Percentiles rank a stretch among this genome's conserved stretches.
Evolutionary conservation across 768 basidiomycete species (phyloP).

Genomic region (Boletus speciosus): DNA sequence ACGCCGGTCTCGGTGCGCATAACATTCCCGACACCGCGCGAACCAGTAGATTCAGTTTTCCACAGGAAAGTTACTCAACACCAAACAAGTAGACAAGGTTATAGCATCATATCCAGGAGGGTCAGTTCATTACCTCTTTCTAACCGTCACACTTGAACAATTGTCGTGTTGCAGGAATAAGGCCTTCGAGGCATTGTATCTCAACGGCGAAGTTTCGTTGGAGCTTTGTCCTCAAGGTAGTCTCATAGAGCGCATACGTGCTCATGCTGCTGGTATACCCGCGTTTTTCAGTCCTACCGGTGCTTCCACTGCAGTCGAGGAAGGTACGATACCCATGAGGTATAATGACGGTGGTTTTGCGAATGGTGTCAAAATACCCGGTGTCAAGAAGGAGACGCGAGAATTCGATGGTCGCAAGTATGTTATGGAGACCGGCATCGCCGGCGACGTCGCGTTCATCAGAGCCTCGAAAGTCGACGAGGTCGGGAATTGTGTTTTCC

Average conservation of each 20-base stretch:
- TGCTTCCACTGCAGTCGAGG: slow-evolving; percentile 77
- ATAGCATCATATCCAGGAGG: slow-evolving; percentile 90
- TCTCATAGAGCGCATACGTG: slow-evolving; percentile 81
- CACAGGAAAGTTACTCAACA: slow-evolving; percentile 69
- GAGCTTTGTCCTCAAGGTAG: slow-evolving; percentile 94
- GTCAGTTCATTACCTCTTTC: slow-evolving; percentile 34
- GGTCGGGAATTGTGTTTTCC: slow-evolving; percentile 86
- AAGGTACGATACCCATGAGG: slow-evolving; percentile 72
- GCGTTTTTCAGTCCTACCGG: slow-evolving; percentile 95
- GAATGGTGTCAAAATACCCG: slow-evolving; percentile 66
- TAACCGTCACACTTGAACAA: background rate
- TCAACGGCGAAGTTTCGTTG: slow-evolving; percentile 75
- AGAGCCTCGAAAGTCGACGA: slow-evolving; percentile 93
- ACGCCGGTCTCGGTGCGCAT: slow-evolving; percentile 62
- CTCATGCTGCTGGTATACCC: slow-evolving; percentile 87
- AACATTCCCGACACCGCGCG: background rate
- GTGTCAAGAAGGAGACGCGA: slow-evolving; percentile 71
- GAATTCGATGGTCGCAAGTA: slow-evolving; percentile 79
- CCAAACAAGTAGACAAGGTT: slow-evolving; percentile 75
- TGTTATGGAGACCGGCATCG: slow-evolving; percentile 76
- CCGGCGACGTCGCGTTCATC: slow-evolving; percentile 81
- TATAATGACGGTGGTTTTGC: slow-evolving; percentile 75
- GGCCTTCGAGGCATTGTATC: slow-evolving; percentile 77
- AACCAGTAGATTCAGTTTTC: background rate
- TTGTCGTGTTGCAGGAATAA: slow-evolving; percentile 61